Base-by-base conservation (phyloP, 225 moss, liverwort and hornwort genomes). In the Bryoerythrophyllum caledonicum region DNA sequence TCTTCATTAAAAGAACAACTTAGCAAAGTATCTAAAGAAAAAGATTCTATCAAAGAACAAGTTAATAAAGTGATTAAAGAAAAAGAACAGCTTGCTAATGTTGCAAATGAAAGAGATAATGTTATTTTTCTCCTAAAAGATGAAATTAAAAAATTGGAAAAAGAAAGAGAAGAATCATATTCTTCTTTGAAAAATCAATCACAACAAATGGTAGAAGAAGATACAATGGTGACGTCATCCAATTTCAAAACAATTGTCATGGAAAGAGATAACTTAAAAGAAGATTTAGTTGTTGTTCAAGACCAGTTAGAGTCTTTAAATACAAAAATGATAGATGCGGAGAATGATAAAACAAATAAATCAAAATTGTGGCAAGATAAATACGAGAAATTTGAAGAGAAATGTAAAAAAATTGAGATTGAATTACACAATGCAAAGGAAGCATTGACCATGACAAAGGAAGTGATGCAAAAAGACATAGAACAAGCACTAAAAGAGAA, bases 1-100 rank as follows among this genome's bases (percentile, higher is more conserved):
- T 84, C 81, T 0, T 87, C 84, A 17, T 70, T 87, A 3, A 87
- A 84, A 67, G 81, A 87, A 56, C 84, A 87, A 62, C 79, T 87
- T 32, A 73, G 83, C 0, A 84, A 84, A 26, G 76, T 37, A 35
- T 79, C 49, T 35, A 87, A 87, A 59, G 87, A 79, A 43, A 87
- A 78, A 79, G 84, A 87, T 51, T 60, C 37, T 11, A 65, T 84
- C 5, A 84, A 87, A 21, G 81, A 87, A 34, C 70, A 79, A 76
- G 24, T 87, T 0, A 60, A 26, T 17, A 76, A 56, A 57, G 40
- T 23, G 51, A 38, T 69, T 10, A 79, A 83, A 68, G 78, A 84
- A 0, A 87, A 74, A 56, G 87, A 81, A 1, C 66, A 81, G 60
- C 41, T 84, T 30, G 15, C 34, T 12, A 80, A 68, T 30, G 38